These are phyloP conservation scores for Dactylellina cionopaga DNA, from an alignment of 2,329 filamentous ascomycete species.

Conservation along the genomic window DNA sequence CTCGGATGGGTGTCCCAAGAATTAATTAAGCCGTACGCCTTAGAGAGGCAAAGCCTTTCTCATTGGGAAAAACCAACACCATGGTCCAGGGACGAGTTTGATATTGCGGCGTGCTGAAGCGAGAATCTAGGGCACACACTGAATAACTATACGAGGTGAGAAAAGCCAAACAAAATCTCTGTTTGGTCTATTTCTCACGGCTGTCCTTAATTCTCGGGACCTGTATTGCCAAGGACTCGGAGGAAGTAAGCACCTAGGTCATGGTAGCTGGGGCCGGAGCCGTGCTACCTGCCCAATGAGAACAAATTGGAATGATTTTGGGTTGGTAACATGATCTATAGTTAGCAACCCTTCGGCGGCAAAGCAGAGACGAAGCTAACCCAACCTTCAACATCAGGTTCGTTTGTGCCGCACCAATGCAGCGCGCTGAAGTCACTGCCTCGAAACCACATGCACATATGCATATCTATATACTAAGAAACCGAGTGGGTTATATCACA, in stretches of 20 bases:
- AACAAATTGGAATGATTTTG: not conserved
- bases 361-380: conserved; percentile 38
- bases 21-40: conserved; percentile 19
- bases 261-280: not conserved
- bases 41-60: conserved; percentile 26
- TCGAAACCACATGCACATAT: conserved; percentile 6
- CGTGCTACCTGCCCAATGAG: conserved; percentile 5
- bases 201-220: conserved; percentile 7
- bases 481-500: conserved; percentile 18
- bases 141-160: conserved; percentile 49
- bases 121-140: conserved; percentile 46
- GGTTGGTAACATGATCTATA: conserved; percentile 32
- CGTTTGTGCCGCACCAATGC: conserved; percentile 42
- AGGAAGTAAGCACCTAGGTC: too few species aligned
- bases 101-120: conserved; percentile 52
- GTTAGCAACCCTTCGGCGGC: conserved; percentile 41
- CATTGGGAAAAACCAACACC: conserved; percentile 36
- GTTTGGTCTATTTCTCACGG: conserved; percentile 24
- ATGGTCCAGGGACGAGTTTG: conserved; percentile 49
- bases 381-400: conserved; percentile 20
- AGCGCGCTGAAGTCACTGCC: conserved; percentile 37
- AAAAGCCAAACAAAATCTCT: conserved; percentile 29
- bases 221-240: not conserved
- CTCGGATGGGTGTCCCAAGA: conserved; percentile 1
- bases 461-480: conserved; percentile 15